A percentile compares a stretch with the other conserved stretches of the same genome.
Conservation (phyloP, 169 alveolate species). For the Perkinsus marinus region DNA sequence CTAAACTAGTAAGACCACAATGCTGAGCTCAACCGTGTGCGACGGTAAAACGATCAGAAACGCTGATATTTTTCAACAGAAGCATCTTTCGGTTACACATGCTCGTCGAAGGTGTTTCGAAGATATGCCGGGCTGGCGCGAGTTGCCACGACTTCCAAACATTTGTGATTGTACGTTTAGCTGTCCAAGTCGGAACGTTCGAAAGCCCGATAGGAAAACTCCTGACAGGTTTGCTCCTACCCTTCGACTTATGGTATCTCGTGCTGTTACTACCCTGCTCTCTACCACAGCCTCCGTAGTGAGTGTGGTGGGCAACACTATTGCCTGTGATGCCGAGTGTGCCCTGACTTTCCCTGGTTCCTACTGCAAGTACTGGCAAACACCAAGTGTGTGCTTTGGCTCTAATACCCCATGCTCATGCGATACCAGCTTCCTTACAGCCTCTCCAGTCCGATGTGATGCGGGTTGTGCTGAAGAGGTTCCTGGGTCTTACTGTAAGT, state of each 20-base stretch:
- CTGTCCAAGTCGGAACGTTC: too few relatives aligned
- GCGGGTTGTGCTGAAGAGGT: background rate
- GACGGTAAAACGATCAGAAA: too few relatives aligned
- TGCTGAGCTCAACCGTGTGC: too few relatives aligned
- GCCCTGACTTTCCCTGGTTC: background rate
- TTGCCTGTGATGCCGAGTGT: background rate
- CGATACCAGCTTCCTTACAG: background rate
- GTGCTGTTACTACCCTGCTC: background rate
- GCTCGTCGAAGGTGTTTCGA: background rate
- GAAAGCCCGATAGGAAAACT: too few relatives aligned
- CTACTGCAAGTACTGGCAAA: background rate
- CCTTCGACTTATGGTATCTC: background rate
- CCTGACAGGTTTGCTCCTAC: too few relatives aligned
- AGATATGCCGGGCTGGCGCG: background rate
- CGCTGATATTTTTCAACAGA: too few relatives aligned
- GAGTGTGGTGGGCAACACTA: background rate
- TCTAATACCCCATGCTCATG: background rate
- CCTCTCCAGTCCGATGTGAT: background rate
- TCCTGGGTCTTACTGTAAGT: background rate
- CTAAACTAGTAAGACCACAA: too few relatives aligned
- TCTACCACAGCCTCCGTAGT: background rate
- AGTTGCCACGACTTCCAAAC: too few relatives aligned
- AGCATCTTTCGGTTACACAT: background rate
- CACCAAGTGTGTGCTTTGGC: background rate
- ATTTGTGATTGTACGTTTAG: too few relatives aligned